phyloP scores from a whole-genome alignment of 495 filamentous ascomycete species.

The Hypoxylon perforatum region DNA sequence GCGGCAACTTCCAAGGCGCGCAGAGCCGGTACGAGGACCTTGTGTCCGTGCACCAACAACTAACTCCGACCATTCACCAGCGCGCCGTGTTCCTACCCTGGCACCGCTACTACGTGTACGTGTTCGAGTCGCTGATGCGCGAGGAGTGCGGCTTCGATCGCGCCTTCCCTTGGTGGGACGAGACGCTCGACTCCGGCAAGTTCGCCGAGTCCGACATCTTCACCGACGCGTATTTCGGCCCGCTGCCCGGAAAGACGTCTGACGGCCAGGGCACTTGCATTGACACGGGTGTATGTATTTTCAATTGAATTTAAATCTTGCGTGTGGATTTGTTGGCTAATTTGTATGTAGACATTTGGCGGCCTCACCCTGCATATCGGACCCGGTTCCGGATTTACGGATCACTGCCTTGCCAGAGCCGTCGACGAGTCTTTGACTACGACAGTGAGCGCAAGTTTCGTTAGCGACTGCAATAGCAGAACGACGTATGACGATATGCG shows the following conservation, averaged over 20 bases:
- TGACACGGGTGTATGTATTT: conserved; percentile 39
- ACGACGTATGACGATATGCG: conserved; percentile 44
- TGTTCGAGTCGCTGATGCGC: conserved; percentile 53
- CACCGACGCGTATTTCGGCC: conserved; percentile 42
- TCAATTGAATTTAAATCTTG: too few relatives aligned
- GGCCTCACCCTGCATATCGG: conserved; percentile 51
- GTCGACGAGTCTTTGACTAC: conserved; percentile 45
- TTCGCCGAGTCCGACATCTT: conserved; percentile 50
- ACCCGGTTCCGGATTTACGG: conserved; percentile 38
- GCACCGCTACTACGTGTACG: conserved; percentile 53
- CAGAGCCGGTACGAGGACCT: conserved; percentile 53
- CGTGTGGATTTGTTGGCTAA: conserved; percentile 19
- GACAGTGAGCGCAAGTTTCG: conserved; percentile 41
- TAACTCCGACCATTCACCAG: conserved; percentile 51
- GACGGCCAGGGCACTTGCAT: conserved; percentile 49
- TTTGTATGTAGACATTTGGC: conserved; percentile 44
- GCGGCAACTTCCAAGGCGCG: conserved; percentile 41
- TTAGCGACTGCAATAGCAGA: conserved; percentile 44
- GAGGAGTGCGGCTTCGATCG: conserved; percentile 52
- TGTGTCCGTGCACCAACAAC: conserved; percentile 53
- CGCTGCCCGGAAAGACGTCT: conserved; percentile 46
- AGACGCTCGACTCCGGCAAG: conserved; percentile 52
- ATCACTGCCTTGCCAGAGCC: conserved; percentile 48
- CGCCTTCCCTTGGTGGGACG: conserved; percentile 57
- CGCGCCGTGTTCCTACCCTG: conserved; percentile 53